phyloP scores from a whole-genome alignment of 2,329 filamentous ascomycete species.

The Claviceps sorghi region DNA sequence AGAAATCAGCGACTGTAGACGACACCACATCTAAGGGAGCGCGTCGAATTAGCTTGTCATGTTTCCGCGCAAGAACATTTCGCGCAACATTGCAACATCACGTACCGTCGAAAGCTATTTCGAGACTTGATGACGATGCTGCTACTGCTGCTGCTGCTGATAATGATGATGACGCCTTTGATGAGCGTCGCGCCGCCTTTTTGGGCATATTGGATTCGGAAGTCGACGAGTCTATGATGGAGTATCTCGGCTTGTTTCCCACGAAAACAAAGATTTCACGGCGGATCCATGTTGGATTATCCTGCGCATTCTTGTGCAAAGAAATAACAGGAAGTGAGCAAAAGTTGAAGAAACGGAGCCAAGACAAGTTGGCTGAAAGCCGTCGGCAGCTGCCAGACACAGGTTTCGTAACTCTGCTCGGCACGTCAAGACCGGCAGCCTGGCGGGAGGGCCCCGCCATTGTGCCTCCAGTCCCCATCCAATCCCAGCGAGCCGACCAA shows the following conservation, averaged over 20 bases:
- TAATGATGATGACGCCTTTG: not conserved
- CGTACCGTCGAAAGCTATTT: slow-evolving; percentile 15
- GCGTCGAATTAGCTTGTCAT: not conserved
- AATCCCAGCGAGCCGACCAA: not conserved
- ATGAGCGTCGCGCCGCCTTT: not conserved
- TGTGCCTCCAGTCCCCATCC: not conserved
- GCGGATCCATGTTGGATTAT: not conserved
- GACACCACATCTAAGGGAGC: slow-evolving; percentile 13
- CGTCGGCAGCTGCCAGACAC: not conserved
- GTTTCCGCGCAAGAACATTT: not conserved
- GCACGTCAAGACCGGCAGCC: not conserved
- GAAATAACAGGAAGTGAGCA: not conserved
- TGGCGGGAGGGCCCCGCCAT: not conserved
- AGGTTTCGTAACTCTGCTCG: not conserved
- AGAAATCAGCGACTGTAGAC: slow-evolving; percentile 9
- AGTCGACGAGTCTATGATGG: not conserved
- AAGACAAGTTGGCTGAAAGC: not conserved
- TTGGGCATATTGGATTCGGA: slow-evolving; percentile 3
- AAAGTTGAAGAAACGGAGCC: not conserved
- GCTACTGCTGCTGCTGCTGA: not conserved
- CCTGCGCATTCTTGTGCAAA: not conserved
- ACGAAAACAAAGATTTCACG: not conserved
- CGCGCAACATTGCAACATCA: not conserved
- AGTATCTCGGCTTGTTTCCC: not conserved
- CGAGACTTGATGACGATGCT: not conserved